Percentiles rank a stretch among this genome's conserved stretches.
These are phyloP conservation scores for Telfairia occidentalis DNA, from an alignment of 331 rosid genomes.

Conservation along the genomic window DNA sequence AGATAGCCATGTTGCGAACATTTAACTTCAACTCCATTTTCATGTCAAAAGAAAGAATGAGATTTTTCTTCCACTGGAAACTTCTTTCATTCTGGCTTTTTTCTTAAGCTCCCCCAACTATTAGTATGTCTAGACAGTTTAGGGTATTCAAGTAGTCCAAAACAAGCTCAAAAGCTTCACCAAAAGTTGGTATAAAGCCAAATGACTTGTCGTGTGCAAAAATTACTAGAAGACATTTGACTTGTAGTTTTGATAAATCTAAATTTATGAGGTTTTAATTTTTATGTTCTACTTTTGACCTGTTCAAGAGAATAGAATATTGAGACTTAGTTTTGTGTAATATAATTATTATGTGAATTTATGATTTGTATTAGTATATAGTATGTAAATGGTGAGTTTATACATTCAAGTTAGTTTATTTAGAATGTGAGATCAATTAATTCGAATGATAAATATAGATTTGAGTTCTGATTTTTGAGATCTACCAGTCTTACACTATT, in stretches of 20 bases:
- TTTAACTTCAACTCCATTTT: constrained; percentile 11
- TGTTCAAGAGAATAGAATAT: neutral
- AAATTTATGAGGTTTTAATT: neutral
- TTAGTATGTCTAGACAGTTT: neutral
- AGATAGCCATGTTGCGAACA: constrained; percentile 12
- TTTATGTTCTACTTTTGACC: neutral
- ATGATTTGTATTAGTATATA: neutral
- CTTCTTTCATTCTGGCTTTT: neutral
- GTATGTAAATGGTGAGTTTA: neutral
- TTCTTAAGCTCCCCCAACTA: neutral
- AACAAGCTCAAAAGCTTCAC: neutral
- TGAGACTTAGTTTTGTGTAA: neutral
- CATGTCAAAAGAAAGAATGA: neutral
- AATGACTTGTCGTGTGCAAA: neutral
- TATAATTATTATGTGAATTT: neutral
- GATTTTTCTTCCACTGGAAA: neutral
- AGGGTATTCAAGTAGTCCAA: neutral
- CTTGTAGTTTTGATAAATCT: neutral
- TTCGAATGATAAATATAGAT: neutral
- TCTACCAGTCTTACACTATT: too few relatives aligned
- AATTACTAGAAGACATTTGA: neutral
- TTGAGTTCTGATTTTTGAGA: too few relatives aligned
- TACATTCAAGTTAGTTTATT: neutral
- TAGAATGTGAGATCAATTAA: neutral
- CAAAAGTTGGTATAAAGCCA: neutral